These are phyloP conservation scores for Aspergillus bombycis DNA, from an alignment of 2,329 filamentous ascomycete species.

Conservation along the genomic window DNA sequence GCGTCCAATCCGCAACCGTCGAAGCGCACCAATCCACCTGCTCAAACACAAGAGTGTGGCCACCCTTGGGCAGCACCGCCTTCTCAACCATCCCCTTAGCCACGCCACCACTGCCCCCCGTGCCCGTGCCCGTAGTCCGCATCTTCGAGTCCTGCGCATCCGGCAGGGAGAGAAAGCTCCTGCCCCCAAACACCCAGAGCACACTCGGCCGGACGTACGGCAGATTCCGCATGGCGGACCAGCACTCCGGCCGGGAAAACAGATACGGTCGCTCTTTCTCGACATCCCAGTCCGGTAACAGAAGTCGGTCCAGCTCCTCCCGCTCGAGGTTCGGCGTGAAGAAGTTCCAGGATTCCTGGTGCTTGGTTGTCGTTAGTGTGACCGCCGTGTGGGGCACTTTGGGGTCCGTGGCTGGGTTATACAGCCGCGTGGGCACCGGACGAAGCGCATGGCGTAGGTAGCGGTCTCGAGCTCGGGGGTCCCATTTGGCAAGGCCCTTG, in stretches of 20 bases:
- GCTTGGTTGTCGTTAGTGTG: constrained; percentile 24
- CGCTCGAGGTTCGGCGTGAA: constrained; percentile 16
- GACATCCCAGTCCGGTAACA: constrained; percentile 22
- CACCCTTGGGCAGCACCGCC: constrained; percentile 11
- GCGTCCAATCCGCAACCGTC: constrained; percentile 20
- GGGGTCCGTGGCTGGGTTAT: constrained; percentile 11
- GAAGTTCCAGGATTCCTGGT: constrained; percentile 20
- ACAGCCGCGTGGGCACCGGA: constrained; percentile 20
- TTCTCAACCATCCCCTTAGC: constrained; percentile 22
- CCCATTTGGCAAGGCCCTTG: not conserved
- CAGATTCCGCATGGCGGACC: constrained; percentile 19
- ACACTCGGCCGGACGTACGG: constrained; percentile 29
- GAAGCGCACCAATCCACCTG: constrained; percentile 23
- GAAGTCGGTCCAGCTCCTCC: constrained; percentile 14
- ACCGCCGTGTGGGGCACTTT: constrained; percentile 14
- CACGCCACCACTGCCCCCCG: constrained; percentile 29
- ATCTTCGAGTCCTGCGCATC: constrained; percentile 23
- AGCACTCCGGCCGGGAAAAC: constrained; percentile 23
- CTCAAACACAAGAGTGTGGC: constrained; percentile 22
- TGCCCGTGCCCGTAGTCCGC: constrained; percentile 21
- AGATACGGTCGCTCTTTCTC: constrained; percentile 14
- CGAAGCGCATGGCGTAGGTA: constrained; percentile 1
- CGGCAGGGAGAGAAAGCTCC: constrained; percentile 21
- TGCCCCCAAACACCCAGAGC: constrained; percentile 25
- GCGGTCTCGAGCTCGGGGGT: constrained; percentile 1